Base-by-base conservation (phyloP, 2,329 filamentous ascomycete genomes). In the Fusarium agapanthi region DNA sequence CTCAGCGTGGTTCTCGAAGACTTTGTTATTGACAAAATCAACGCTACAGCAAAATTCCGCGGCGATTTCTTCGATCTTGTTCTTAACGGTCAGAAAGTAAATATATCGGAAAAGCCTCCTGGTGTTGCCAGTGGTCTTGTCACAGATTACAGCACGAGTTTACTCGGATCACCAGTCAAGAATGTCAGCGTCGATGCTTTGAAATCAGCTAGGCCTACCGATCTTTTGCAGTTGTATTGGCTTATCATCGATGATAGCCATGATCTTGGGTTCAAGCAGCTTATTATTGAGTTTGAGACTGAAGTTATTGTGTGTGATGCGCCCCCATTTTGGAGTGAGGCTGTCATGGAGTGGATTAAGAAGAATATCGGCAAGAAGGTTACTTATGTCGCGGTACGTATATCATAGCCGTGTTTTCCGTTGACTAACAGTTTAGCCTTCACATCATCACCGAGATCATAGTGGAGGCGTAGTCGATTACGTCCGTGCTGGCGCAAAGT, bases 361-460 rank as follows among this genome's bases (percentile, higher is more conserved):
- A 38, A 37, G 6, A 58, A 65, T 3, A 32, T 74, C 1, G 59
- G 66, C 3, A 74, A 74, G 30, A 56, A 60, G 3, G 53, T 75
- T 5, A 61, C 30, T 0, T 26, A 70, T 9, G 45, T 74, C 6
- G 68, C 65, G 56, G 68, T 74, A 18, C 20, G 68, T 44, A 8
- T 34, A 13, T 15, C 5, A 43, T 5, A 9, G 28, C 4, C 1
- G 7, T 0, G 0, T 14, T 11, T 2, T 4, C 0, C 5, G 0
- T 18, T 16, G 3, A n/a, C 44, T 62, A 1, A 62, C 3, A 2
- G 3, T 7, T 2, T 13, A 74, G 68, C 65, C 71, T 11, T 57
- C 71, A 4, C 72, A 74, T n/a, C 72, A 74, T 22, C 67, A 74
- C 5, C 40, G 68, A 6, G 71, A 70, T 22, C 72, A 74, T 34